Percentiles rank a stretch among this genome's conserved stretches.
Conservation (phyloP, 306 rosid species). For the Prosopis cineraria region DNA sequence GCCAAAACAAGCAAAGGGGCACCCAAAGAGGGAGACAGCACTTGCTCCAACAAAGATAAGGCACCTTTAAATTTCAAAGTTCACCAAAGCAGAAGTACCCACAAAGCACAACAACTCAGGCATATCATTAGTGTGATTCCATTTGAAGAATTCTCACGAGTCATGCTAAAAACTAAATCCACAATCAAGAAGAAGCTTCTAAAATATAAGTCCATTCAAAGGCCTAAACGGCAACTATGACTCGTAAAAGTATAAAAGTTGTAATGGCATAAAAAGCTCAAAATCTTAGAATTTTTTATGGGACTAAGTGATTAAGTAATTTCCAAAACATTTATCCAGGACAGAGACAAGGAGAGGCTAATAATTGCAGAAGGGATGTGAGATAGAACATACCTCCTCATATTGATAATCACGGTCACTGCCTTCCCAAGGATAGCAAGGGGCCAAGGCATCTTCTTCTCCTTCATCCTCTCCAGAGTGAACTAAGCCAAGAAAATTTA, state of each 20-base stretch:
- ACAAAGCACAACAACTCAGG: background rate
- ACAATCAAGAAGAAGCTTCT: background rate
- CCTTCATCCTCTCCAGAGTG: slow-evolving; percentile 66
- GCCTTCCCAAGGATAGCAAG: slow-evolving; percentile 91
- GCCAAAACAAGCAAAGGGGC: background rate
- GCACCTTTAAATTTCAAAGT: background rate
- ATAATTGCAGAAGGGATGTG: slow-evolving; percentile 8
- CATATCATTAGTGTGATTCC: background rate
- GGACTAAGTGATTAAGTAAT: background rate
- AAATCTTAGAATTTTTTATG: background rate
- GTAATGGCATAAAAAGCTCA: background rate
- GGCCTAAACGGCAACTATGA: background rate
- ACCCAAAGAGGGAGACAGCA: background rate
- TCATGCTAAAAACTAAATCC: background rate
- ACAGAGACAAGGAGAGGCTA: background rate
- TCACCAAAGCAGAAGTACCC: background rate
- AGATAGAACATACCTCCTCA: slow-evolving; percentile 66
- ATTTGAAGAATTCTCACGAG: background rate
- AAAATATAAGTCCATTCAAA: background rate
- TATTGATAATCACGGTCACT: slow-evolving; percentile 84
- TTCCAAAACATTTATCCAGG: background rate
- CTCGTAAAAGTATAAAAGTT: background rate
- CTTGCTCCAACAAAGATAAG: slow-evolving; percentile 6
- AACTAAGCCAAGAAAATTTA: slow-evolving; percentile 44
- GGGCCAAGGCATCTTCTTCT: slow-evolving; percentile 43